Conservation (phyloP, 805 yeast species). For the Spathaspora boniae region DNA sequence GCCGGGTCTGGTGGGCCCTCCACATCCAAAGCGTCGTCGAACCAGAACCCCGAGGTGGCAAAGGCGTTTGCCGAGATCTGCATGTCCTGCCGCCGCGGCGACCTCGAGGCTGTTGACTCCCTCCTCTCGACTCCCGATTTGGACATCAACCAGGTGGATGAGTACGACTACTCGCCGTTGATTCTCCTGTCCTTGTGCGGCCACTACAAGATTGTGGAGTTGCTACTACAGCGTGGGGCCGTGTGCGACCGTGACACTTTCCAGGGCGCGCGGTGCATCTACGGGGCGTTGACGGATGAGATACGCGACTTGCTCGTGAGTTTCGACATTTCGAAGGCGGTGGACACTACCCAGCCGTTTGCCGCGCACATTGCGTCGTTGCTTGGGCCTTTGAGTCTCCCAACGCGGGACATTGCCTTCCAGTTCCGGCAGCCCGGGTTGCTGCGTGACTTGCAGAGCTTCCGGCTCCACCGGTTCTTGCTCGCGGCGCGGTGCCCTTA, state of each 20-base stretch:
- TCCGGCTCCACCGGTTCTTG: conserved; percentile 25
- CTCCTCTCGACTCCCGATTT: conserved; percentile 42
- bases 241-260: conserved; percentile 77
- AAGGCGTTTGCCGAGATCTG: conserved; percentile 47
- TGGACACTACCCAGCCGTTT: conserved; percentile 68
- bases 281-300: conserved; percentile 70
- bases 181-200: conserved; percentile 76
- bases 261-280: conserved; percentile 72
- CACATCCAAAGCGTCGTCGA: background rate
- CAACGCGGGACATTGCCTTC: conserved; percentile 31
- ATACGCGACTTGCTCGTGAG: conserved; percentile 57
- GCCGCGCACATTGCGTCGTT: conserved; percentile 63
- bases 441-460: conserved; percentile 13
- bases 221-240: conserved; percentile 63
- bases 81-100: conserved; percentile 68
- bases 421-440: conserved; percentile 12
- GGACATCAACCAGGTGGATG: conserved; percentile 53
- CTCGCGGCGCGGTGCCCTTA: conserved; percentile 34
- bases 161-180: conserved; percentile 73
- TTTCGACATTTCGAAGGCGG: conserved; percentile 65
- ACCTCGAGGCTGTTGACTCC: conserved; percentile 58
- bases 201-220: conserved; percentile 58
- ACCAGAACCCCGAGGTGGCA: conserved; percentile 5
- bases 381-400: conserved; percentile 21
- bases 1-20: too few relatives aligned